Base-by-base conservation (phyloP, 2,329 filamentous ascomycete genomes). In the Colletotrichum caudatum region DNA sequence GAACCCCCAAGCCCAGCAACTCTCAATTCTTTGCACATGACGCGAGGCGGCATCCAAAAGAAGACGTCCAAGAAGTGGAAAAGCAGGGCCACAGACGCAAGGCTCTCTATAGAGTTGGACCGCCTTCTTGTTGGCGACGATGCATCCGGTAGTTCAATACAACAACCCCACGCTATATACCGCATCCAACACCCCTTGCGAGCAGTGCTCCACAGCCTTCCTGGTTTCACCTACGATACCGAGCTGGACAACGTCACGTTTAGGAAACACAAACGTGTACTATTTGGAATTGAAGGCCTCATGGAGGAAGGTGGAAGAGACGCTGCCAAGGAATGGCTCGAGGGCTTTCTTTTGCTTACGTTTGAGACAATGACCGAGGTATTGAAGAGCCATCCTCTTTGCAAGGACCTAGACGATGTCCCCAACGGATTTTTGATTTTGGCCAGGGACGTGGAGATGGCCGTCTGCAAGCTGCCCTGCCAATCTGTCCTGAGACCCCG, bases 161-260 rank as follows among this genome's bases (percentile, higher is more conserved):
- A 5, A 1, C 35, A 60, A n/a, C n/a, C 35, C 6, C 20, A 29
- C 16, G 41, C 53, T n/a, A 23, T 50, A 7, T 44, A 66, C 29
- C 48, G 48, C 23, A 39, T 63, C 11, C 59, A 69, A 1, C 69
- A 72, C 41, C 69, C 69, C 0, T 48, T 72, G 0, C 59, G 69
- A 11, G 51, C 65, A 1, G 59, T 69, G 0, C 54, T 72, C 0
- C 69, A 64, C 23, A 64, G 54, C 35, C 9, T 72, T 11, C 69
- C 65, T 0, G 69, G 69, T 5, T 69, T 69, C 23, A 44, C 48
- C 5, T 72, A 60, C 35, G 69, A 59, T 8, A 48, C 46, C 14
- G 69, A 72, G 48, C 59, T 72, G 9, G 65, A 72, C 26, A 48
- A 29, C 23, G 41, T 72, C 46, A 60, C 41, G 5, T 72, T 69